phyloP scores from a whole-genome alignment of 2,329 filamentous ascomycete species.

The Cercospora janseana region DNA sequence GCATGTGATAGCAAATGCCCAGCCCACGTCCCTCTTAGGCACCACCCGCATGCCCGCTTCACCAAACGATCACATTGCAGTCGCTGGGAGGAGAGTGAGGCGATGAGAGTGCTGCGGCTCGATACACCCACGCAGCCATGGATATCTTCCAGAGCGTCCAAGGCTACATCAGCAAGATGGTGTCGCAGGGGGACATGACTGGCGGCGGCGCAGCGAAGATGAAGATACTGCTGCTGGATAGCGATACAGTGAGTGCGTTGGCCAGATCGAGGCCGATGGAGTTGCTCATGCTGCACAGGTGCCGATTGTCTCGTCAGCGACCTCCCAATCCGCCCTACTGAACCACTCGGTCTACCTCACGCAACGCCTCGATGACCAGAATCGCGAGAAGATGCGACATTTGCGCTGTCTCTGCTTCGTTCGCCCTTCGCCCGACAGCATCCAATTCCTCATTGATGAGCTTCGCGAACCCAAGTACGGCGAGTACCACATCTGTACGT shows the following conservation, averaged over 20 bases:
- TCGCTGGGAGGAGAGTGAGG: not conserved
- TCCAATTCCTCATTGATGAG: slow-evolving; percentile 92
- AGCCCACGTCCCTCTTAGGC: too few species aligned
- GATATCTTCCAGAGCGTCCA: slow-evolving; percentile 90
- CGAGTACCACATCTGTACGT: slow-evolving; percentile 81
- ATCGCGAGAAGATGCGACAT: slow-evolving; percentile 96
- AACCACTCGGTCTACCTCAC: slow-evolving; percentile 98
- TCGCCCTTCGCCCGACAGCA: slow-evolving; percentile 85
- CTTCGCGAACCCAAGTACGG: slow-evolving; percentile 94
- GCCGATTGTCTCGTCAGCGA: slow-evolving; percentile 88
- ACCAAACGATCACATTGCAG: not conserved
- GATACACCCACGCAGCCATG: slow-evolving; percentile 55
- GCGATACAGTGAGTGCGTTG: slow-evolving; percentile 67
- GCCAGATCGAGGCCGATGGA: not conserved
- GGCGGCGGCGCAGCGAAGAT: slow-evolving; percentile 71
- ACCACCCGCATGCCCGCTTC: not conserved
- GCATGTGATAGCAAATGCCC: too few species aligned
- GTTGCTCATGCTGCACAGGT: slow-evolving; percentile 52
- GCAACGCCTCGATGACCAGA: slow-evolving; percentile 85
- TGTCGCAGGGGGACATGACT: slow-evolving; percentile 69
- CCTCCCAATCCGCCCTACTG: slow-evolving; percentile 89
- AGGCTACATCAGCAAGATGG: slow-evolving; percentile 95
- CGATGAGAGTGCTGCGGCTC: slow-evolving; percentile 7
- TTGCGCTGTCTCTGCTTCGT: slow-evolving; percentile 90
- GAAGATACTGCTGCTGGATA: slow-evolving; percentile 94